A percentile compares a stretch with the other conserved stretches of the same genome.
Evolutionary conservation across 768 basidiomycete genomes (phyloP).

Genomic region (Sistotremastrum suecicum): DNA sequence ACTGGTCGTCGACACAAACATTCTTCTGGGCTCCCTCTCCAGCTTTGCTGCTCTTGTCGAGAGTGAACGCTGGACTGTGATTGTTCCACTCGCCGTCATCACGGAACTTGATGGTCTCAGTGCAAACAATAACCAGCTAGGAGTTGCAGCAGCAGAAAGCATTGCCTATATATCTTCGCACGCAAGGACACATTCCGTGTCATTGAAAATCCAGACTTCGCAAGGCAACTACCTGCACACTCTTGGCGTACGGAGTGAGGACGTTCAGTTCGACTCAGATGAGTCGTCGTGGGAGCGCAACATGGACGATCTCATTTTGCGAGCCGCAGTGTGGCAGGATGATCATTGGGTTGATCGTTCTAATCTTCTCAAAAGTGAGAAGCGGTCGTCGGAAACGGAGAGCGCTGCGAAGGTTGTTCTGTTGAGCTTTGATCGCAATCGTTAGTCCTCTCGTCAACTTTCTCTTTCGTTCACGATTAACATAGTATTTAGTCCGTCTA

Average conservation of each 20-base stretch:
- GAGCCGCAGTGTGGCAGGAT: slow-evolving; percentile 85
- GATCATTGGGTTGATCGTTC: slow-evolving; percentile 87
- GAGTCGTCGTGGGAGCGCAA: slow-evolving; percentile 41
- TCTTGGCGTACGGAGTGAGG: slow-evolving; percentile 71
- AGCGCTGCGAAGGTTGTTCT: slow-evolving; percentile 71
- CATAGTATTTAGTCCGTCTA: slow-evolving; percentile 49
- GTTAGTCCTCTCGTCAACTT: slow-evolving; percentile 30
- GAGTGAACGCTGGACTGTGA: slow-evolving; percentile 69
- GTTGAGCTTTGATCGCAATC: slow-evolving; percentile 83
- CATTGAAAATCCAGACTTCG: slow-evolving; percentile 89
- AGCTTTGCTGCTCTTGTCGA: slow-evolving; percentile 67
- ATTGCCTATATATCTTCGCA: slow-evolving; percentile 63
- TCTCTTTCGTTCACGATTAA: slow-evolving; percentile 9
- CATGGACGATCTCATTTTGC: slow-evolving; percentile 93
- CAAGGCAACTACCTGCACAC: slow-evolving; percentile 87
- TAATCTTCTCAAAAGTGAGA: slow-evolving; percentile 41
- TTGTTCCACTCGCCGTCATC: slow-evolving; percentile 87
- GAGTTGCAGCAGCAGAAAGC: slow-evolving; percentile 58
- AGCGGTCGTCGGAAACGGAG: slow-evolving; percentile 20
- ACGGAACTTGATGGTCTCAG: slow-evolving; percentile 95
- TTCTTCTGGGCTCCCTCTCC: slow-evolving; percentile 71
- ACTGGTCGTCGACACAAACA: slow-evolving; percentile 91
- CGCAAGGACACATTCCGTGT: slow-evolving; percentile 56
- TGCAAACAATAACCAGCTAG: slow-evolving; percentile 45
- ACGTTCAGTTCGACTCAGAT: slow-evolving; percentile 50